These are phyloP conservation scores for Eucalyptus sideroxylon DNA, from an alignment of 345 rosid genomes.

Conservation along the genomic window DNA sequence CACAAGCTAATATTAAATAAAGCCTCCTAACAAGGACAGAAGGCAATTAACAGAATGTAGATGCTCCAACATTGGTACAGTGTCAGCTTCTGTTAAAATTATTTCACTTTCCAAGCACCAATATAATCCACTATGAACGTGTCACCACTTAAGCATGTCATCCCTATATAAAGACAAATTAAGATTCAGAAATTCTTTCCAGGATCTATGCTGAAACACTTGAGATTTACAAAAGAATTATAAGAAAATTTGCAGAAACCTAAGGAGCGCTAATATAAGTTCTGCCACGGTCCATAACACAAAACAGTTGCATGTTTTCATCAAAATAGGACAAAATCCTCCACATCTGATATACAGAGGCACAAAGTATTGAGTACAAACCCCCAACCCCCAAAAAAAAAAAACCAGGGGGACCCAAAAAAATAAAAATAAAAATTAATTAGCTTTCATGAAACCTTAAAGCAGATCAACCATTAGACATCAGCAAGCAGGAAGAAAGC, in stretches of 20 bases:
- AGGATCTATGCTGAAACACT: background rate
- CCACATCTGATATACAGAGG: background rate
- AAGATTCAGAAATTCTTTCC: background rate
- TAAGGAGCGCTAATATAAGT: background rate
- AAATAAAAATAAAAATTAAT: no score
- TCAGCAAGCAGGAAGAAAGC: background rate
- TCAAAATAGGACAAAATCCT: background rate
- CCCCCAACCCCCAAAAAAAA: background rate
- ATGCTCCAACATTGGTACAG: background rate
- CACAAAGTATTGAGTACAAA: background rate
- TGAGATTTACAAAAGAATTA: background rate
- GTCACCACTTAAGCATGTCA: background rate
- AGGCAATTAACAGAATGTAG: background rate
- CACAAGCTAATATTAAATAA: background rate
- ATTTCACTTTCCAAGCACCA: background rate
- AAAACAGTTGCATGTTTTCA: background rate
- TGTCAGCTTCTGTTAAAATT: background rate
- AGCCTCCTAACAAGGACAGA: background rate
- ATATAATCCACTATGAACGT: background rate
- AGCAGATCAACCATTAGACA: background rate
- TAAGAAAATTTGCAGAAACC: background rate
- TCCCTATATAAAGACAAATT: background rate
- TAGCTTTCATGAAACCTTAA: background rate
- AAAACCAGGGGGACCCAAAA: no score
- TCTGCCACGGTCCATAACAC: background rate